Percentiles rank a stretch among this genome's conserved stretches.
phyloP scores from a whole-genome alignment of 345 rosid genomes.

The Ceriops tagal region DNA sequence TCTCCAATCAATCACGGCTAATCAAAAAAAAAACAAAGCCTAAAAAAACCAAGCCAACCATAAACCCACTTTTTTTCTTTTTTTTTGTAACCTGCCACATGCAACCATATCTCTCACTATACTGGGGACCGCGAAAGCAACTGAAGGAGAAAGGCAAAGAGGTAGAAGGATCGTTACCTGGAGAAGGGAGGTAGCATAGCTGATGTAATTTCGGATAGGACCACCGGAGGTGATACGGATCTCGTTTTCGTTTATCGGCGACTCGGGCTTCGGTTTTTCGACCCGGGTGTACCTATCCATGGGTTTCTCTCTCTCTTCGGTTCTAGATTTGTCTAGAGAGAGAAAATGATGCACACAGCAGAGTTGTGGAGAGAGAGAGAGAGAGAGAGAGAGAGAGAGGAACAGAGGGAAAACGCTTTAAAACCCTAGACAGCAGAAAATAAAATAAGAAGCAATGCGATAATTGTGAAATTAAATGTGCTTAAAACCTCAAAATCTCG shows the following conservation, averaged over 20 bases:
- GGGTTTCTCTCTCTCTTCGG: background rate
- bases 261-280: constrained; percentile 60
- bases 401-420: constrained; percentile 16
- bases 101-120: background rate
- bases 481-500: too few species aligned
- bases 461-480: too few species aligned
- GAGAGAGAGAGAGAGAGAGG: background rate
- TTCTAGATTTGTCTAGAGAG: background rate
- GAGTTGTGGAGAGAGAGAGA: background rate
- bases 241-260: constrained; percentile 86
- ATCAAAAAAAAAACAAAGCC: background rate
- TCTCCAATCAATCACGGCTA: background rate
- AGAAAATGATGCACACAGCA: background rate
- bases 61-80: background rate
- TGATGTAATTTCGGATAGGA: constrained; percentile 78
- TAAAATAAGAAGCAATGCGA: too few species aligned
- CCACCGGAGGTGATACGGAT: constrained; percentile 91
- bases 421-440: constrained; percentile 12
- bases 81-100: too few species aligned
- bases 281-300: constrained; percentile 93
- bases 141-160: background rate
- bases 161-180: constrained; percentile 38
- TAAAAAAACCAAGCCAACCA: background rate
- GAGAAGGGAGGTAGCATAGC: constrained; percentile 76
- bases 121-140: background rate